Percentiles rank a stretch among this genome's conserved stretches.
Evolutionary conservation across 2,329 filamentous ascomycete species (phyloP).

Genomic region (Penicillium griseofulvum): DNA sequence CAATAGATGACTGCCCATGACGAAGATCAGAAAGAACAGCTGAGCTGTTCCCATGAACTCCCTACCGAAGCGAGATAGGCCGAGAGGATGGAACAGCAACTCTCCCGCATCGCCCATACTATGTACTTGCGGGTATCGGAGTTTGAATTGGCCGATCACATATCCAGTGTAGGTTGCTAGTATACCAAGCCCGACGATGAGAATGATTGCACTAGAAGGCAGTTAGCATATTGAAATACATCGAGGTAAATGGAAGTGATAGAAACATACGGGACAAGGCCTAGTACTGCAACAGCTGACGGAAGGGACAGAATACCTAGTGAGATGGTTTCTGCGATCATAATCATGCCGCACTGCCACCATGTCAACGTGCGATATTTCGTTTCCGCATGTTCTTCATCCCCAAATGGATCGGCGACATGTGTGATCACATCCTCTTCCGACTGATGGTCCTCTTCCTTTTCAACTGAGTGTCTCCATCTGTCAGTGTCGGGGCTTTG

Average conservation of each 20-base stretch:
- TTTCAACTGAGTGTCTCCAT: not conserved
- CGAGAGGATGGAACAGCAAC: slow-evolving; percentile 59
- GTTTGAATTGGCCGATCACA: slow-evolving; percentile 57
- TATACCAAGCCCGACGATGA: slow-evolving; percentile 52
- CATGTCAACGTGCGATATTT: slow-evolving; percentile 14
- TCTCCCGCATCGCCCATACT: slow-evolving; percentile 67
- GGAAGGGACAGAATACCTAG: slow-evolving; percentile 57
- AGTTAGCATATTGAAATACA: not conserved
- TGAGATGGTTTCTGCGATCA: slow-evolving; percentile 38
- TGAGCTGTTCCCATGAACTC: slow-evolving; percentile 62
- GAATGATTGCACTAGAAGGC: slow-evolving; percentile 46
- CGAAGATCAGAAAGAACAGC: slow-evolving; percentile 62
- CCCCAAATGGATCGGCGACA: slow-evolving; percentile 10
- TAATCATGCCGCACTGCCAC: slow-evolving; percentile 19
- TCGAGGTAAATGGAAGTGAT: not conserved
- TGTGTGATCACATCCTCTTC: not conserved
- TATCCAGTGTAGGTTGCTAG: slow-evolving; percentile 58
- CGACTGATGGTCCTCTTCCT: not conserved
- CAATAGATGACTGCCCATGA: slow-evolving; percentile 65
- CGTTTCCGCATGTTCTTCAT: slow-evolving; percentile 9
- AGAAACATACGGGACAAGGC: slow-evolving; percentile 46
- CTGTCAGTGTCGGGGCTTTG: not conserved
- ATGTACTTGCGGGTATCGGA: slow-evolving; percentile 55
- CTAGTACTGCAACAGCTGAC: slow-evolving; percentile 50
- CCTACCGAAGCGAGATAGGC: slow-evolving; percentile 55